Evolutionary conservation across 306 rosid species (phyloP), one percentile per base, ranked within the genome.

Genomic region (Castanea mollissima): DNA sequence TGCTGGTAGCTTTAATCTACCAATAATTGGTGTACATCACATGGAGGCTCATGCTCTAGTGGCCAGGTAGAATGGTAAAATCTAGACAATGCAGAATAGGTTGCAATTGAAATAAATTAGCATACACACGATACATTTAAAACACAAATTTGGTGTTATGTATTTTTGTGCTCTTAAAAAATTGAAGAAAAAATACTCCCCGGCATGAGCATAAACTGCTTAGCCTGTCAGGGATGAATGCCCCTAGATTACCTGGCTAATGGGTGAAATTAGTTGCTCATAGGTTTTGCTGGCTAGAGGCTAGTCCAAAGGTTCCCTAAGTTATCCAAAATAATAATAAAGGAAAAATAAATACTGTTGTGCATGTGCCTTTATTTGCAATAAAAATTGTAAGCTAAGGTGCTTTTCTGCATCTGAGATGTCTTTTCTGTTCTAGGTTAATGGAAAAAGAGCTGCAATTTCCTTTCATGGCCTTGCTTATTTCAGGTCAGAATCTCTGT

Each of bases 41-140:
- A 95, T 92, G 98, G 99, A 95, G 77, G 99, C 98, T 81, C 97
- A 92, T 91, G 97, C 97, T 84, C 87, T 95, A n/a, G 97, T 95
- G 51, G 97, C 98, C 78, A 95, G 99, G 98, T 92, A 87, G 46
- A 70, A 12, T 79, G 56, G 19, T 60, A 73, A 15, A 75, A 57
- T 56, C 55, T 62, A 65, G 31, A 31, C 62, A 67, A 32, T 75
- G 29, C 68, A 19, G 56, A 71, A 19, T 51, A 65, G 76, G 68
- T 34, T 27, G 63, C 76, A 46, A 2, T 34, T 57, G 32, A 23
- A n/a, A 71, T 78, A 57, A 34, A 54, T 79, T 68, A 51, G 68
- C 60, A 29, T 73, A 56, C 74, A 55, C 63, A 41, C 55, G 49
- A 64, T 67, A 68, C 71, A 27, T 73, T 75, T 59, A 52, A 73